Evolutionary conservation across 768 basidiomycete species (phyloP).

Genomic region (Mycena haematopus): DNA sequence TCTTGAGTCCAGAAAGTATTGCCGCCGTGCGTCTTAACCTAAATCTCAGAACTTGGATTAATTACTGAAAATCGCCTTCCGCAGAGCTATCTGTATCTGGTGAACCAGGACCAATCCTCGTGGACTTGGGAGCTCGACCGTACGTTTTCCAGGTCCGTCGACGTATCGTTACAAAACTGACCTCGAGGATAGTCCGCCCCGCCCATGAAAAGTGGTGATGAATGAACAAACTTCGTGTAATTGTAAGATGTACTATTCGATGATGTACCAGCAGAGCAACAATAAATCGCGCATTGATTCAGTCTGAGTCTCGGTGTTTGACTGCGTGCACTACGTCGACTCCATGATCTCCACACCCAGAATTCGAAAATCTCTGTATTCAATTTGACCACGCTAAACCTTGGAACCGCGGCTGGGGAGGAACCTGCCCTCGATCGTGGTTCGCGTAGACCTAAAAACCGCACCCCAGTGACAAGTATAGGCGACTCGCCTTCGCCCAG

Average conservation of each 20-base stretch:
- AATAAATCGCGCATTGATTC: too few relatives aligned
- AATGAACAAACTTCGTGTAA: neutral
- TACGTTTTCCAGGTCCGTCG: slow-evolving; percentile 10
- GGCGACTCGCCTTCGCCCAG: too few relatives aligned
- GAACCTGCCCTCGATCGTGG: too few relatives aligned
- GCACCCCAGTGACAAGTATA: too few relatives aligned
- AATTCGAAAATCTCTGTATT: too few relatives aligned
- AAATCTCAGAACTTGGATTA: neutral
- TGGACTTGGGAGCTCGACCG: slow-evolving; percentile 31
- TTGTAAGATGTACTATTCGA: neutral
- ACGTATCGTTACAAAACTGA: neutral
- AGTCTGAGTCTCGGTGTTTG: too few relatives aligned
- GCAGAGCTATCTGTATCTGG: slow-evolving; percentile 24
- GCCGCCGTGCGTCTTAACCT: slow-evolving; percentile 55
- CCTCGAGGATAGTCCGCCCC: slow-evolving; percentile 7
- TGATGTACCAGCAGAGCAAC: too few relatives aligned
- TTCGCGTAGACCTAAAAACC: too few relatives aligned
- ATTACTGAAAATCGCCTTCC: neutral
- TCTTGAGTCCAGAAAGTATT: slow-evolving; percentile 69
- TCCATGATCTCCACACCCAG: too few relatives aligned
- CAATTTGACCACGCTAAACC: too few relatives aligned
- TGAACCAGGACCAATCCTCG: slow-evolving; percentile 29
- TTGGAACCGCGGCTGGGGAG: too few relatives aligned
- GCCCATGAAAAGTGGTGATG: slow-evolving; percentile 32
- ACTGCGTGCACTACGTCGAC: too few relatives aligned